Percentiles rank a stretch among this genome's conserved stretches.
Conservation (phyloP, 139 green algal genomes). For the Chlorella sp. region DNA sequence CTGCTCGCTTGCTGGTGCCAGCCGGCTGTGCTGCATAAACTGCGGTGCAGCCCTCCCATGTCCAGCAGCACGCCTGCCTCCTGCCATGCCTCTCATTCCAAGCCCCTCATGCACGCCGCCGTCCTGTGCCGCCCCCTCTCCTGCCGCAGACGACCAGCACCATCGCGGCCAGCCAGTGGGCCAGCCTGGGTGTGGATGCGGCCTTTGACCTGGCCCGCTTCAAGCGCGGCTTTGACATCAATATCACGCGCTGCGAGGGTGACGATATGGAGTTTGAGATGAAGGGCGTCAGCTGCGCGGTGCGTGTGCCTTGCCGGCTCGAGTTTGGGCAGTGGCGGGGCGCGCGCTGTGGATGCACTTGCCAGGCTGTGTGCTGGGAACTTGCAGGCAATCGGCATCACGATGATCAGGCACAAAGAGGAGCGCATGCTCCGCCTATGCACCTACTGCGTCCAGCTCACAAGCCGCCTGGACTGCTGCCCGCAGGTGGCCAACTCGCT, state of each 20-base stretch:
- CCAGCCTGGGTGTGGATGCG: constrained; percentile 80
- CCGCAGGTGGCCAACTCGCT: constrained; percentile 92
- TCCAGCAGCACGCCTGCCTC: too few relatives aligned
- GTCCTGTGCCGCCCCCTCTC: background rate
- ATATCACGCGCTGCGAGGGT: constrained; percentile 53
- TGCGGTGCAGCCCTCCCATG: too few relatives aligned
- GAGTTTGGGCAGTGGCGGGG: background rate
- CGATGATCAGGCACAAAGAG: too few relatives aligned
- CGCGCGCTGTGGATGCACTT: too few relatives aligned
- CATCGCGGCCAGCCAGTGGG: constrained; percentile 72
- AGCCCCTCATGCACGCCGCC: background rate
- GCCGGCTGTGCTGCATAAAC: background rate
- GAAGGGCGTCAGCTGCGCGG: constrained; percentile 66
- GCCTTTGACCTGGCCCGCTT: constrained; percentile 77
- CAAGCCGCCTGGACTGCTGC: constrained; percentile 57
- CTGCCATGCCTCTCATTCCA: background rate
- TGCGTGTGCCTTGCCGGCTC: background rate
- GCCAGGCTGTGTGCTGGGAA: too few relatives aligned
- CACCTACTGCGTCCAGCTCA: too few relatives aligned
- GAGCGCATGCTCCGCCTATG: too few relatives aligned
- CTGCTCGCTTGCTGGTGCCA: background rate
- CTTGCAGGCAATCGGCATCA: too few relatives aligned
- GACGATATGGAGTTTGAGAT: constrained; percentile 93
- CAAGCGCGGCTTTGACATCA: constrained; percentile 59
- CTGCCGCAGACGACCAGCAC: constrained; percentile 67